Conservation (phyloP, 345 rosid genomes). For the Hibiscus tridactylites region DNA sequence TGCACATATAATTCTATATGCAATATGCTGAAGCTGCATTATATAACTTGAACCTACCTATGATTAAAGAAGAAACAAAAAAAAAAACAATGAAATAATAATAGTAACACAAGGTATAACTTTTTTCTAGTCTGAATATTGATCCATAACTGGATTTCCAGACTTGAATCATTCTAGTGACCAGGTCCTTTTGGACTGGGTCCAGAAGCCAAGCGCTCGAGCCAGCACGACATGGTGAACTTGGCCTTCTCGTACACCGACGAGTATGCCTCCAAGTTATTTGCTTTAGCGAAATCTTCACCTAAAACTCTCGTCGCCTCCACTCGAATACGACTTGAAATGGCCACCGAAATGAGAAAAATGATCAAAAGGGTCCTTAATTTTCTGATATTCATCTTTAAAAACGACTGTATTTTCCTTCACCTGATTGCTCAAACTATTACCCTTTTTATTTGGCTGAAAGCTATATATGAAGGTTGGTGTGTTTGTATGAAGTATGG, state of each 20-base stretch:
- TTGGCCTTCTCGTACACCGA: slow-evolving; percentile 21
- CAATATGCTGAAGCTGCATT: neutral
- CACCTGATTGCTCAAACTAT: neutral
- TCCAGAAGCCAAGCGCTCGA: slow-evolving; percentile 29
- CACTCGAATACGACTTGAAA: slow-evolving; percentile 19
- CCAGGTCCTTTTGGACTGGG: slow-evolving; percentile 43
- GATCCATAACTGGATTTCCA: neutral
- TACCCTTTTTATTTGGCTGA: neutral
- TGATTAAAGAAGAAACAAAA: neutral
- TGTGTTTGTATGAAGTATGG: neutral
- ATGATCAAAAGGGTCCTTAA: slow-evolving; percentile 15
- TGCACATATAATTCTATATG: neutral
- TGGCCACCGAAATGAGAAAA: slow-evolving; percentile 17
- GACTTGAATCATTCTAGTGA: slow-evolving; percentile 17
- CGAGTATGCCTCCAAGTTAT: slow-evolving; percentile 22
- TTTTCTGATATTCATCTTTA: slow-evolving; percentile 16
- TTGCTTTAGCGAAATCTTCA: slow-evolving; percentile 26
- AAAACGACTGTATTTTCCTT: neutral
- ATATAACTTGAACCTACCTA: neutral
- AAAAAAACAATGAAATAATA: neutral
- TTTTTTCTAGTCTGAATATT: neutral
- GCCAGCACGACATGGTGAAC: slow-evolving; percentile 30
- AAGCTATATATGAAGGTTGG: neutral
- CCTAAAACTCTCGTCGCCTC: slow-evolving; percentile 33
- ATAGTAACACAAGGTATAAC: neutral